Evolutionary conservation across 2,329 filamentous ascomycete species (phyloP).

Genomic region (Colletotrichum destructivum): DNA sequence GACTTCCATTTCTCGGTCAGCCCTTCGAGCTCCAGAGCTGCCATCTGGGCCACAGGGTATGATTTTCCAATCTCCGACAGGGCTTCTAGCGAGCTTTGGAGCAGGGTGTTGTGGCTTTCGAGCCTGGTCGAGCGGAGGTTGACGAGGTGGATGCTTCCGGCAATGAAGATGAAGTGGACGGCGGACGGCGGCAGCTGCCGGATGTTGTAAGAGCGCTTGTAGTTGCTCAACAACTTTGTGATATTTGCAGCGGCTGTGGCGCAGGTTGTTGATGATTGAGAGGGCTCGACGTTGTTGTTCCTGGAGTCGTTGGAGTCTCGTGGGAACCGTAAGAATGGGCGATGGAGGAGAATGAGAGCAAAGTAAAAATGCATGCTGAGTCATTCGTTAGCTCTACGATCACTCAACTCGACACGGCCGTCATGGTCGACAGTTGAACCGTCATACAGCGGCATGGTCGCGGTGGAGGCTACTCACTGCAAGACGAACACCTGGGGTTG

Average conservation of each 20-base stretch:
- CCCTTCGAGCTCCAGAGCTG: not conserved
- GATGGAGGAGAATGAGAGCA: conserved; percentile 24
- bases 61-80: conserved; percentile 15
- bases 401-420: not conserved
- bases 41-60: conserved; percentile 16
- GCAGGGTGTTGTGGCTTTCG: not conserved
- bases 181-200: conserved; percentile 23
- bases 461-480: conserved; percentile 16
- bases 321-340: conserved; percentile 19
- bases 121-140: not conserved
- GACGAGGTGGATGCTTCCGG: conserved; percentile 25
- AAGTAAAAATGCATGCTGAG: conserved; percentile 31
- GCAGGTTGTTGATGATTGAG: not conserved
- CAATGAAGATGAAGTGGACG: conserved; percentile 29
- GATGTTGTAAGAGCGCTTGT: conserved; percentile 13
- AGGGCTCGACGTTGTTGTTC: too few species aligned
- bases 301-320: not conserved
- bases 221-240: not conserved
- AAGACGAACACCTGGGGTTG: conserved; percentile 5
- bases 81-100: conserved; percentile 15
- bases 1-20: conserved; percentile 14
- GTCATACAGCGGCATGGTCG: not conserved
- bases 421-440: not conserved
- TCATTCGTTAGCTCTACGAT: not conserved
- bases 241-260: conserved; percentile 20